Evolutionary conservation across 257 asterid genomes (phyloP), one percentile per base, ranked within the genome.

Genomic region (Solanum rostratum): DNA sequence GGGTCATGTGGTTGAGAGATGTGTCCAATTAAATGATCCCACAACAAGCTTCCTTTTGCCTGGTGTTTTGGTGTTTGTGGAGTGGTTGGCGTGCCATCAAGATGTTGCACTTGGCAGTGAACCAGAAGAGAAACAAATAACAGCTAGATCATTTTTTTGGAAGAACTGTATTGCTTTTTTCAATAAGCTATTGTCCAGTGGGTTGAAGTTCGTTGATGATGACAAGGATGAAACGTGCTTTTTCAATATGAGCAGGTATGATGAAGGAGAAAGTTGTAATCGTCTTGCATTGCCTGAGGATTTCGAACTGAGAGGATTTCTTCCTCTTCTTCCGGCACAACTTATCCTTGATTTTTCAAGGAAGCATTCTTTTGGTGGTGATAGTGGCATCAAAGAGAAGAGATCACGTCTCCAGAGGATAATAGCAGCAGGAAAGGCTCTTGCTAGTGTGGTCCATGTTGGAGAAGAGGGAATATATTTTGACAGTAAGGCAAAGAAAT

Each of bases 391-490:
- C 71, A 92, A 92, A 84, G 97, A 89, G 87, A 94, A 87, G 86
- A 86, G 65, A 71, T 90, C 90, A 16, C 98, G 97, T 84, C 86
- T 92, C 53, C 93, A 87, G 90, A 94, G 99, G 92, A 89, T 97
- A 85, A 73, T 97, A 84, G 96, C 97, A 22, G 98, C 99, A 66
- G 99, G 98, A 50, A 95, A 95, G 93, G 94, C 98, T 82, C 97
- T 95, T 82, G 93, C 94, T 78, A 91, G 87, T 85, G 87, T 91
- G 10, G 94, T 94, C 62, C 86, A 88, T 65, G 89, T 90, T 74
- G 98, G 96, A 60, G 89, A 85, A 65, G 92, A 92, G 73, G 93
- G 94, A 37, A 85, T 97, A 18, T 94, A 93, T 85, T 97, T 93
- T 81, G 94, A 94, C 53, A 11, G 70, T 20, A 92, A 89, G 89